Percentiles rank a stretch among this genome's conserved stretches.
phyloP scores from a whole-genome alignment of 2,329 filamentous ascomycete species.

The Fusarium pseudonygamai region DNA sequence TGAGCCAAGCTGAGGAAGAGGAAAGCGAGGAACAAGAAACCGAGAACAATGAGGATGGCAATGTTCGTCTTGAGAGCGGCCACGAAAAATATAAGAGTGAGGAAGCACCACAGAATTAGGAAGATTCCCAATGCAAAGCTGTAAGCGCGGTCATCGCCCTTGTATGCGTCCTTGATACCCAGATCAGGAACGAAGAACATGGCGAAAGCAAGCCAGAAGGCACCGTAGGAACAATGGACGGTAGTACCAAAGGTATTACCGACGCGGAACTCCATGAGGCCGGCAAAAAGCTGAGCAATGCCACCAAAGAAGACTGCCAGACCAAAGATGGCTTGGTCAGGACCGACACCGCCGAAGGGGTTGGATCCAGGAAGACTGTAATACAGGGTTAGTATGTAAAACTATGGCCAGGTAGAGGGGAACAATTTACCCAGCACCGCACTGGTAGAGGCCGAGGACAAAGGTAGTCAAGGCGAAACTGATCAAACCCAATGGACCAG shows the following conservation, averaged over 20 bases:
- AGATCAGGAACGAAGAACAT: slow-evolving; percentile 64
- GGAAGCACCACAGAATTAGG: slow-evolving; percentile 68
- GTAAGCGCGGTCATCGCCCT: slow-evolving; percentile 49
- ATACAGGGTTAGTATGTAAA: neutral
- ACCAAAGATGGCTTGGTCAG: slow-evolving; percentile 50
- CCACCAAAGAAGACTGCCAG: slow-evolving; percentile 65
- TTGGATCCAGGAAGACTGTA: slow-evolving; percentile 47
- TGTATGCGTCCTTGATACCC: slow-evolving; percentile 59
- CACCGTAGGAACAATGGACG: slow-evolving; percentile 68
- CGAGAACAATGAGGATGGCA: slow-evolving; percentile 66
- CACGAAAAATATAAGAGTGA: slow-evolving; percentile 65
- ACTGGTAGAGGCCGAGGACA: slow-evolving; percentile 60
- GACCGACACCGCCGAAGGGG: slow-evolving; percentile 47
- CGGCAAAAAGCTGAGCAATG: slow-evolving; percentile 72
- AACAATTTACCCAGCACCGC: slow-evolving; percentile 59
- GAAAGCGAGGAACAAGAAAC: slow-evolving; percentile 67
- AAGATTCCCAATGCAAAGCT: slow-evolving; percentile 66
- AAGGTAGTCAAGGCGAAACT: slow-evolving; percentile 75
- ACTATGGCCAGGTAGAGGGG: neutral
- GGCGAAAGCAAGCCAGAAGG: slow-evolving; percentile 69
- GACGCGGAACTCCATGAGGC: slow-evolving; percentile 64
- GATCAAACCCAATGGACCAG: slow-evolving; percentile 67
- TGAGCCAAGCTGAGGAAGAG: slow-evolving; percentile 68
- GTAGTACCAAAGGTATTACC: slow-evolving; percentile 73
- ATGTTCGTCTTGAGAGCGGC: slow-evolving; percentile 67